Base-by-base conservation (phyloP, 1,139 yeast genomes). In the Suhomyces terraborum region DNA sequence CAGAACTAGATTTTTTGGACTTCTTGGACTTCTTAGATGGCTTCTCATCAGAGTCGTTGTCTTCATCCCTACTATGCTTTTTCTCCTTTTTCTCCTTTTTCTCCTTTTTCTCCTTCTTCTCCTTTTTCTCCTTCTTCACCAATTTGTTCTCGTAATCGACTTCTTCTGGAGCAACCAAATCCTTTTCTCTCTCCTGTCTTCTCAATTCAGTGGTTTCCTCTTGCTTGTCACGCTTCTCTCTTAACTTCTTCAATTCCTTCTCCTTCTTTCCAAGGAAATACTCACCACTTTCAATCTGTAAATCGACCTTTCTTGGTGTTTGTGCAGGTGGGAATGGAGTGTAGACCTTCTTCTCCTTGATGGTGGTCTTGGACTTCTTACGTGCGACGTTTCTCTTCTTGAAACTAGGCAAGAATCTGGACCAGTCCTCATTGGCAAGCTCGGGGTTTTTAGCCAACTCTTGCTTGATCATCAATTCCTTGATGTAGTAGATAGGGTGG, bases 261-360 rank as follows among this genome's bases (percentile, higher is more conserved):
- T 91, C 96, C 54, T 73, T 78, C 69, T 88, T 86, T 46, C 88
- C 88, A 68, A 93, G 75, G 80, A 93, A 93, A 71, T 88, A 93
- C 65, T 94, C 98, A 79, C 99, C 99, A 73, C 95, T 84, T 68
- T 93, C 98, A 67, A 94, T 89, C 69, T 91, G 95, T 62, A 91
- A 72, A 79, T 94, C 99, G 66, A 94, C 76, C 86, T 93, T 91
- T 75, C 98, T 84, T 59, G 98, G 98, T 53, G 80, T 79, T 68
- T 88, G 99, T 44, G 88, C 88, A 53, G 98, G 98, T 67, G 99
- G 99, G 89, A 94, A 94, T 59, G 98, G 98, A 23, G 98, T 93
- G 78, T 93, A 93, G 3, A 80, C 84, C 68, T 83, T 88, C 86
- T 86, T 86, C 64, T 84, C 87, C 55, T 69, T 67, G 49, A 65